Conservation (phyloP, 257 asterid genomes). For the Nicotiana paniculata region DNA sequence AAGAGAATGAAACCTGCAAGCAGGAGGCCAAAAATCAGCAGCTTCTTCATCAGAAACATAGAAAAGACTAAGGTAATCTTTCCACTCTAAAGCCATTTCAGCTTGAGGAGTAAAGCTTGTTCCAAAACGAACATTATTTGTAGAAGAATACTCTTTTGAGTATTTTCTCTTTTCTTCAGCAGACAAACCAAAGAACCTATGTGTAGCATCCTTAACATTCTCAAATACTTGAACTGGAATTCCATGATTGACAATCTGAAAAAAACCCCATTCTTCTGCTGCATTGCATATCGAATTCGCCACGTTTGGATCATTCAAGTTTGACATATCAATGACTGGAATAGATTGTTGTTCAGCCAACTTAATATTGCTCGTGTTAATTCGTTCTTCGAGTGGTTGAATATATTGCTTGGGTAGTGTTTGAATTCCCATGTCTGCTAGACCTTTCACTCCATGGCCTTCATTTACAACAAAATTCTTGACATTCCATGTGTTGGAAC, state of each 20-base stretch:
- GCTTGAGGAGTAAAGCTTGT: slow-evolving; percentile 39
- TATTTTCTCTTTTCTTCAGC: slow-evolving; percentile 41
- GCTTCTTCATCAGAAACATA: slow-evolving; percentile 21
- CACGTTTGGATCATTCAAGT: slow-evolving; percentile 27
- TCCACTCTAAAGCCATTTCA: slow-evolving; percentile 51
- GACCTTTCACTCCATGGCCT: slow-evolving; percentile 52
- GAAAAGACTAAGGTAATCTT: slow-evolving; percentile 41
- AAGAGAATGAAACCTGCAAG: slow-evolving; percentile 6
- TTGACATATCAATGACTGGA: slow-evolving; percentile 43
- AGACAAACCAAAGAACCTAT: slow-evolving; percentile 37
- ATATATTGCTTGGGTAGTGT: slow-evolving; percentile 33
- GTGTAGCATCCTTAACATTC: slow-evolving; percentile 32
- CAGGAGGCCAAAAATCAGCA: slow-evolving; percentile 8
- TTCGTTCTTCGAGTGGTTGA: slow-evolving; percentile 32
- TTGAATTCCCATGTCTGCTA: slow-evolving; percentile 29
- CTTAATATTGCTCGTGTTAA: slow-evolving; percentile 10
- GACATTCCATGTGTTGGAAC: slow-evolving; percentile 12
- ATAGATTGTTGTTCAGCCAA: slow-evolving; percentile 25
- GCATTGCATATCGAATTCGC: slow-evolving; percentile 33
- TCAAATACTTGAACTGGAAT: slow-evolving; percentile 42
- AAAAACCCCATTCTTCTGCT: slow-evolving; percentile 47
- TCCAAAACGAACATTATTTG: slow-evolving; percentile 33
- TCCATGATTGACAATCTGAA: slow-evolving; percentile 50
- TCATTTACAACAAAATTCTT: slow-evolving; percentile 29
- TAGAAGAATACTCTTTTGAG: slow-evolving; percentile 39